These are phyloP conservation scores for Sporothrix dimorphospora DNA, from an alignment of 2,329 filamentous ascomycete genomes.

Conservation along the genomic window DNA sequence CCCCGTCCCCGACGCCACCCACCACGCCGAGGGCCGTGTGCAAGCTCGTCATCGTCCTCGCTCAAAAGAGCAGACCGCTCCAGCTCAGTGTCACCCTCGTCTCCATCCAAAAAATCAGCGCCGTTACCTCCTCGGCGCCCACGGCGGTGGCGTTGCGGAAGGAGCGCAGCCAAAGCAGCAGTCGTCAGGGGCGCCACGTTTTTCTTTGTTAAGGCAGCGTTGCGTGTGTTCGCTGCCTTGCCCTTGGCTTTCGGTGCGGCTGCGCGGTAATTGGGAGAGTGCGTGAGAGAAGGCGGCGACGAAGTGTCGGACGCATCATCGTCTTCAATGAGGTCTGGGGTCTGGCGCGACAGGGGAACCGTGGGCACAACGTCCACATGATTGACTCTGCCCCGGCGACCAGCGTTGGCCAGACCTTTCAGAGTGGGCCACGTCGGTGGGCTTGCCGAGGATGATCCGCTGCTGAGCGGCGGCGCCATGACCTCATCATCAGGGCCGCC, in stretches of 20 bases:
- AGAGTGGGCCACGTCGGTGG: constrained; percentile 57
- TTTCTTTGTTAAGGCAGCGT: not conserved
- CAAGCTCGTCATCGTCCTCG: constrained; percentile 61
- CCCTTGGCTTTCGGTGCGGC: constrained; percentile 21
- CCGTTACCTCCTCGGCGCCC: constrained; percentile 38
- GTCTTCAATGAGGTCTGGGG: constrained; percentile 46
- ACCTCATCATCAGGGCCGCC: constrained; percentile 43
- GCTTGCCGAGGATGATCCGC: constrained; percentile 50
- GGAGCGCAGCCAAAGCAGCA: constrained; percentile 56
- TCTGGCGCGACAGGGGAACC: constrained; percentile 43
- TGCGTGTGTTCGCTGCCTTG: constrained; percentile 26
- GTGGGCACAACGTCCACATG: constrained; percentile 26
- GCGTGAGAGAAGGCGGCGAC: constrained; percentile 67
- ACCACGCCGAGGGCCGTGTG: constrained; percentile 48
- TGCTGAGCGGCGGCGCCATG: constrained; percentile 60
- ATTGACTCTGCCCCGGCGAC: constrained; percentile 40
- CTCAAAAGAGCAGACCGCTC: constrained; percentile 49
- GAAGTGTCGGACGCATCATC: constrained; percentile 57
- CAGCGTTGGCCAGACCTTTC: constrained; percentile 51
- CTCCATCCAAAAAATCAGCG: constrained; percentile 33
- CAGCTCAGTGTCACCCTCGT: constrained; percentile 42
- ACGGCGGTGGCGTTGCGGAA: constrained; percentile 57
- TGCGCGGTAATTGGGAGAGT: constrained; percentile 61
- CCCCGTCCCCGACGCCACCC: constrained; percentile 32
- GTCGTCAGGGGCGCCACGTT: constrained; percentile 48